Base-by-base conservation (phyloP, 345 rosid genomes). In the Populus deltoides region DNA sequence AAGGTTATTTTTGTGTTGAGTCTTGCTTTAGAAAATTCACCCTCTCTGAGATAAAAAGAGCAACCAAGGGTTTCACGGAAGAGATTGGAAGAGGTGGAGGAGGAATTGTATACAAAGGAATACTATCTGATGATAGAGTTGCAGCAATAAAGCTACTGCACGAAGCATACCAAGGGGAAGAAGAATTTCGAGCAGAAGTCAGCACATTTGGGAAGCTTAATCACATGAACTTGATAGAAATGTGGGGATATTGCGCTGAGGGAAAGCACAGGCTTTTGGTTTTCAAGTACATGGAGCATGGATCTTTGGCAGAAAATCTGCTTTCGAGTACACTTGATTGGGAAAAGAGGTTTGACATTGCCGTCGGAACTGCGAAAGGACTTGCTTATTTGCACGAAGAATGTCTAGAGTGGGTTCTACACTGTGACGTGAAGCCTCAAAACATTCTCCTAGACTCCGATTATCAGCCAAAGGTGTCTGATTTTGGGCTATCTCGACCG, bases 381-480 rank as follows among this genome's bases (percentile, higher is more conserved):
- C 67, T 77, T 4, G 79, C 79, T 68, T 77, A 69, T 59, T 36
- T 77, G 4, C 79, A 77, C 25, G 79, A 77, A 53, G 79, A 77
- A 43, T 68, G 79, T 66, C 39, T 76, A 6, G 79, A 77, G 67
- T 77, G 79, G 79, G 74, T 77, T 55, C 71, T 77, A 29, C 79
- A 76, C 24, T 66, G 79, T 33, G 79, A 67, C 31, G 61, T 76
- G 33, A 76, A 74, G 69, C 77, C 77, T 74, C 77, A 74, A 8
- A 74, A 74, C 33, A 74, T 74, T 9, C 69, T 74, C 16, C 69
- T 74, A 4, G 69, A 74, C 45, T 0, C 31, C 9, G 18, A 74
- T 5, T 74, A 57, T 17, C 77, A 63, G 13, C 77, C 77, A 7
- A 74, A 74, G 57, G 49, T 74, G 3, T 74, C 77, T 24, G 77